Percentiles rank a stretch among this genome's conserved stretches.
Conservation (phyloP, 768 basidiomycete genomes). For the Mycena alexandri region DNA sequence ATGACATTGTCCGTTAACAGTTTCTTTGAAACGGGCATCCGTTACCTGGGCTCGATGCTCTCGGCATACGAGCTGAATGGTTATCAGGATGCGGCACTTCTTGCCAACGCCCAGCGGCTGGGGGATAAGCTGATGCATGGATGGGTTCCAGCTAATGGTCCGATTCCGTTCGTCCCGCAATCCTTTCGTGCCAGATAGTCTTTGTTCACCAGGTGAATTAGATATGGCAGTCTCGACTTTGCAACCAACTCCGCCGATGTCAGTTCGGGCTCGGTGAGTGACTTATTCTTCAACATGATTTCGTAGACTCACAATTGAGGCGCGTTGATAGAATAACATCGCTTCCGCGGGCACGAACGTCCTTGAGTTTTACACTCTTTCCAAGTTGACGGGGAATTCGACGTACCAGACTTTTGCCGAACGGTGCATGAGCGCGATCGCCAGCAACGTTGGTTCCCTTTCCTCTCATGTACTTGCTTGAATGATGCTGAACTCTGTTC, state of each 20-base stretch:
- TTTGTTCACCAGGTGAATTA: background rate
- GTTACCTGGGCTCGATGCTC: conserved; percentile 76
- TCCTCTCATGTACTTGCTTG: background rate
- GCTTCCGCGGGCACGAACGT: conserved; percentile 28
- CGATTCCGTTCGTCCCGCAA: conserved; percentile 27
- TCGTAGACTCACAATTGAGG: conserved; percentile 10
- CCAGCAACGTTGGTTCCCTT: conserved; percentile 24
- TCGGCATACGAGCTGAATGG: conserved; percentile 68
- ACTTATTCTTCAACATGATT: background rate
- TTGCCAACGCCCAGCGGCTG: conserved; percentile 26
- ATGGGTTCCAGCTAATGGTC: conserved; percentile 27
- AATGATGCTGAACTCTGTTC: background rate
- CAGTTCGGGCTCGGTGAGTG: conserved; percentile 18
- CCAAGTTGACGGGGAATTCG: conserved; percentile 25
- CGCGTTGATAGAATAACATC: conserved; percentile 22
- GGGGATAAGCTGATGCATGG: conserved; percentile 29
- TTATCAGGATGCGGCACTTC: conserved; percentile 23
- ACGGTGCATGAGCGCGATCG: conserved; percentile 24
- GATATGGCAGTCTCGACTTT: conserved; percentile 30
- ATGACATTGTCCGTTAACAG: conserved; percentile 9
- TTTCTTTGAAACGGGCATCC: conserved; percentile 76
- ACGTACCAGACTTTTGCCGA: conserved; percentile 31
- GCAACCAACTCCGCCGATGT: conserved; percentile 10
- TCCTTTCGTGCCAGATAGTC: background rate
- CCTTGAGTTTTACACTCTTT: conserved; percentile 28